Evolutionary conservation across 2,329 filamentous ascomycete genomes (phyloP).

Genomic region (Epichloe elymi): DNA sequence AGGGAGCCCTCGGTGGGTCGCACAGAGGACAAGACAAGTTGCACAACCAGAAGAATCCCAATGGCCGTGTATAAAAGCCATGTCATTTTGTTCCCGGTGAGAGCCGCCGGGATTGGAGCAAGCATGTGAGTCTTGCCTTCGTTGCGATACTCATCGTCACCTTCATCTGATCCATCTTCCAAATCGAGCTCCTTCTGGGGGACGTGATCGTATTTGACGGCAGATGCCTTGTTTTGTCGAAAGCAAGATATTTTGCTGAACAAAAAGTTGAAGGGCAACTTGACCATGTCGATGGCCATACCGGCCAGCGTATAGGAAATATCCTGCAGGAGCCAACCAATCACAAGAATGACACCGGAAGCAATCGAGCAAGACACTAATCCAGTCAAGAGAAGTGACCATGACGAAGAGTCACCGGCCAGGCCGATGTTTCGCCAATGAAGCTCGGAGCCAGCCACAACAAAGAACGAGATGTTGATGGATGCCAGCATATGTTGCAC

Average conservation of each 20-base stretch:
- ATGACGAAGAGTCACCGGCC: conserved; percentile 13
- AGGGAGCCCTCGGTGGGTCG: conserved; percentile 21
- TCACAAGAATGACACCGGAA: conserved; percentile 4
- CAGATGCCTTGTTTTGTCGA: background rate
- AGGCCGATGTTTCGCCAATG: conserved; percentile 17
- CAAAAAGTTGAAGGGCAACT: conserved; percentile 8
- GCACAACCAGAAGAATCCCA: conserved; percentile 13
- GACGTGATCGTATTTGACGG: conserved; percentile 6
- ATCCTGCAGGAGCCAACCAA: conserved; percentile 13
- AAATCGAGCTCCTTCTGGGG: conserved; percentile 8
- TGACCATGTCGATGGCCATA: conserved; percentile 10
- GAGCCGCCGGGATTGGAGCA: background rate
- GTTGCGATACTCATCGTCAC: conserved; percentile 4
- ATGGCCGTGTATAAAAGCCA: conserved; percentile 12
- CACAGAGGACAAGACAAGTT: conserved; percentile 12
- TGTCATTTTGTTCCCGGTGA: background rate
- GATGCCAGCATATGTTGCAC: conserved; percentile 10
- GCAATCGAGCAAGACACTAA: conserved; percentile 10
- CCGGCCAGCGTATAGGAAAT: conserved; percentile 9
- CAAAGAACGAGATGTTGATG: conserved; percentile 19
- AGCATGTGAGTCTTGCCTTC: background rate
- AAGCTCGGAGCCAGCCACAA: conserved; percentile 16
- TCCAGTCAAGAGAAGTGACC: conserved; percentile 14
- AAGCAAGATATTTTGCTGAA: conserved; percentile 6
- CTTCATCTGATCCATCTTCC: conserved; percentile 6